A percentile compares a stretch with the other conserved stretches of the same genome.
These are phyloP conservation scores for Gaultheria prostrata DNA, from an alignment of 148 eudicot genomes.

Conservation along the genomic window DNA sequence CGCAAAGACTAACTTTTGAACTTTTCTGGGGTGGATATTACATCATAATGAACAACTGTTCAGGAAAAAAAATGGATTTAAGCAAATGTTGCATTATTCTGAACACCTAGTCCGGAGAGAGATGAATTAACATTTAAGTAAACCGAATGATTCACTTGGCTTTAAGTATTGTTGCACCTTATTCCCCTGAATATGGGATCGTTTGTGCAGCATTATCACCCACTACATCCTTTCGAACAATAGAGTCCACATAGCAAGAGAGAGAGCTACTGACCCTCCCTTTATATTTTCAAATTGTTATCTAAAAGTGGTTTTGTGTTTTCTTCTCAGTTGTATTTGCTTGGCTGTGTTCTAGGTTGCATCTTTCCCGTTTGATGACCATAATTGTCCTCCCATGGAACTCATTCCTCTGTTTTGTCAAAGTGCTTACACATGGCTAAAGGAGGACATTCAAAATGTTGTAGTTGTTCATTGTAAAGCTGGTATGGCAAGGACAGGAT, in stretches of 20 bases:
- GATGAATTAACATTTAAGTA: neutral
- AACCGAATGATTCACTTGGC: neutral
- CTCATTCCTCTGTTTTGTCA: constrained; percentile 75
- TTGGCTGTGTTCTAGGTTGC: constrained; percentile 63
- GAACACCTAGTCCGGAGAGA: neutral
- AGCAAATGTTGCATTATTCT: neutral
- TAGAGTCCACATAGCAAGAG: neutral
- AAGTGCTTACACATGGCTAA: constrained; percentile 91
- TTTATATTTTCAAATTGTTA: neutral
- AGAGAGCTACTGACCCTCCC: neutral
- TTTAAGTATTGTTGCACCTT: neutral
- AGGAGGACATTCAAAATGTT: constrained; percentile 81
- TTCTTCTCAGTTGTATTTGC: constrained; percentile 17
- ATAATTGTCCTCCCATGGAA: constrained; percentile 89
- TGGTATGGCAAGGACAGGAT: constrained; percentile 93
- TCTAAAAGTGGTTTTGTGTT: neutral
- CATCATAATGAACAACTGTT: constrained; percentile 7
- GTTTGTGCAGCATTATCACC: neutral
- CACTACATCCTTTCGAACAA: neutral
- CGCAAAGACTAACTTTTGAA: neutral
- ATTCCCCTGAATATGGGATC: neutral
- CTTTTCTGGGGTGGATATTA: neutral
- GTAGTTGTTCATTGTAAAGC: constrained; percentile 97
- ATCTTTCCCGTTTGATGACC: constrained; percentile 93
- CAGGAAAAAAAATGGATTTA: neutral